Percentiles rank a stretch among this genome's conserved stretches.
These are phyloP conservation scores for Knufia petricola DNA, from an alignment of 2,329 filamentous ascomycete species.

Conservation along the genomic window DNA sequence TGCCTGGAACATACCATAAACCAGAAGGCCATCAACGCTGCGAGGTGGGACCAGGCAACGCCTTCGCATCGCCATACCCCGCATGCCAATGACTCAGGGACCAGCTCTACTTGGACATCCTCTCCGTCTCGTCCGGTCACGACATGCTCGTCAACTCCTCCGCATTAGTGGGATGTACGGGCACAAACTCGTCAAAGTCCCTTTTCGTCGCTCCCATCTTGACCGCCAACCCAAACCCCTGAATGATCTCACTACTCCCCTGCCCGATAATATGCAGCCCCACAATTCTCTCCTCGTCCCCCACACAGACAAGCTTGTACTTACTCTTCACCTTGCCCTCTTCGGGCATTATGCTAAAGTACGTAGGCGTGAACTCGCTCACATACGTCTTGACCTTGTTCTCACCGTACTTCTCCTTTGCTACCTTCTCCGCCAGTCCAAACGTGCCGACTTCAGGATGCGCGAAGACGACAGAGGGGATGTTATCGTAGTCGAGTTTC, in stretches of 20 bases:
- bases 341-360: constrained; percentile 35
- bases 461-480: constrained; percentile 44
- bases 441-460: constrained; percentile 43
- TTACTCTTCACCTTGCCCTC: constrained; percentile 42
- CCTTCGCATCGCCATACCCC: too few relatives aligned
- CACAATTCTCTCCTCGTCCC: constrained; percentile 41
- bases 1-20: too few relatives aligned
- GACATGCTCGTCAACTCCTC: constrained; percentile 2
- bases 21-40: too few relatives aligned
- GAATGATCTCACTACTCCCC: constrained; percentile 54
- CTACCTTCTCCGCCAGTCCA: constrained; percentile 42
- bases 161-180: constrained; percentile 52
- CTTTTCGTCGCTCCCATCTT: constrained; percentile 59
- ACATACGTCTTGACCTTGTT: constrained; percentile 43
- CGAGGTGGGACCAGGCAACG: too few relatives aligned
- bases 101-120: too few relatives aligned
- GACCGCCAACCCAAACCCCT: constrained; percentile 63
- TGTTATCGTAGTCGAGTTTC: constrained; percentile 40
- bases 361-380: constrained; percentile 42
- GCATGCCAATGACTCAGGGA: too few relatives aligned
- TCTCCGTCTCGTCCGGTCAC: too few relatives aligned
- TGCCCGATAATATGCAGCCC: constrained; percentile 42
- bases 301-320: constrained; percentile 42
- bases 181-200: constrained; percentile 61
- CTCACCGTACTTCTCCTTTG: constrained; percentile 38